These are phyloP conservation scores for Colletotrichum nymphaeae DNA, from an alignment of 2,329 filamentous ascomycete genomes.

Conservation along the genomic window DNA sequence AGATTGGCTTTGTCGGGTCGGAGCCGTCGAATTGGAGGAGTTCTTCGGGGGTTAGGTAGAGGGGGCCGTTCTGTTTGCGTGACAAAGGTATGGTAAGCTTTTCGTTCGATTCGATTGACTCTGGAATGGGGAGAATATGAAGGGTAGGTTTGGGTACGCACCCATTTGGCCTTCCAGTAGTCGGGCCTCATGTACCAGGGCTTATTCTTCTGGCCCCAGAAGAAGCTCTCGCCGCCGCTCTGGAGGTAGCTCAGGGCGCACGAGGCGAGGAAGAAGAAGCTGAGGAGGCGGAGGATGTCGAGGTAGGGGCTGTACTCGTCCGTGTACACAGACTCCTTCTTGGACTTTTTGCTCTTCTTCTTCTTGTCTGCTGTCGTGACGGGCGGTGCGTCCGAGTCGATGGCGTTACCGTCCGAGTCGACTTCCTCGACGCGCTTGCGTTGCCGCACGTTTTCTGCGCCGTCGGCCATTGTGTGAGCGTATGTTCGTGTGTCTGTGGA, in stretches of 20 bases:
- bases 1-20: slow-evolving; percentile 81
- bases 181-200: slow-evolving; percentile 70
- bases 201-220: slow-evolving; percentile 73
- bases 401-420: slow-evolving; percentile 45
- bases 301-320: slow-evolving; percentile 67
- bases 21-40: slow-evolving; percentile 82
- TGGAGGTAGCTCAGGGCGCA: slow-evolving; percentile 81
- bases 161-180: slow-evolving; percentile 70
- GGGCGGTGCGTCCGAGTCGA: slow-evolving; percentile 37
- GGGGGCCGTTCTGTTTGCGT: slow-evolving; percentile 66
- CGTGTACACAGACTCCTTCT: slow-evolving; percentile 47
- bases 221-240: slow-evolving; percentile 75
- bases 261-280: slow-evolving; percentile 74
- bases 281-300: slow-evolving; percentile 77
- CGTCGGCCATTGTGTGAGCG: slow-evolving; percentile 47
- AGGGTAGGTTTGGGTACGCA: slow-evolving; percentile 52
- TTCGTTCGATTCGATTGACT: neutral
- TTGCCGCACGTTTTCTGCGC: slow-evolving; percentile 51
- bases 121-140: too few relatives aligned
- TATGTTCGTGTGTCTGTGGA: neutral
- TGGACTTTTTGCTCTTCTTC: slow-evolving; percentile 42
- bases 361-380: slow-evolving; percentile 39
- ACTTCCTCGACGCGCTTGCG: slow-evolving; percentile 51
- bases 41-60: slow-evolving; percentile 79
- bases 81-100: neutral